These are phyloP conservation scores for Pholiota adiposa DNA, from an alignment of 1,284 basidiomycete genomes.

Conservation along the genomic window DNA sequence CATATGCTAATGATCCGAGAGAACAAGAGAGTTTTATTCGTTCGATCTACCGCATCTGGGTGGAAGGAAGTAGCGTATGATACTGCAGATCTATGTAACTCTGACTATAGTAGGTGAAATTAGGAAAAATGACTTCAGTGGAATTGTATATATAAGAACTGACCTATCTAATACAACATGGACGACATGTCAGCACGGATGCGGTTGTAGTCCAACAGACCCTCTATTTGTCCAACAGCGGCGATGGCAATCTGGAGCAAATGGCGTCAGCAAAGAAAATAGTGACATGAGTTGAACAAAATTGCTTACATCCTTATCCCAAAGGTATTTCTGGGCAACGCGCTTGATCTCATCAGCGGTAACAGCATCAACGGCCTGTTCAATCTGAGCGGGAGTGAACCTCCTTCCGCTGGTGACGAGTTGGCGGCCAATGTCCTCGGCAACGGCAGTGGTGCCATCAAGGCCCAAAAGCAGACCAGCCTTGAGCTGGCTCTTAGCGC, in stretches of 20 bases:
- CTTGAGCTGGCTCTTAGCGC: slow-evolving; percentile 98
- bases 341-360: slow-evolving; percentile 90
- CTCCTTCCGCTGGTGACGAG: slow-evolving; percentile 92
- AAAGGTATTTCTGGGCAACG: slow-evolving; percentile 95
- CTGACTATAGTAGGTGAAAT: background rate
- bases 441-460: slow-evolving; percentile 95
- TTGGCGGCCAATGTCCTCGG: slow-evolving; percentile 98
- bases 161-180: slow-evolving; percentile 62
- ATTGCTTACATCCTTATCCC: slow-evolving; percentile 87
- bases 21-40: slow-evolving; percentile 4
- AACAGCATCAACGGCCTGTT: slow-evolving; percentile 91
- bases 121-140: background rate
- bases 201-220: slow-evolving; percentile 86
- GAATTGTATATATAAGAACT: background rate
- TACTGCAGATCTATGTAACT: background rate
- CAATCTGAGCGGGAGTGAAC: slow-evolving; percentile 93
- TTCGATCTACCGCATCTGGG: slow-evolving; percentile 6
- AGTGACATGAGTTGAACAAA: too few relatives aligned
- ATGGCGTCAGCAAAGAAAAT: slow-evolving; percentile 7
- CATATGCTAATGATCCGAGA: background rate
- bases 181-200: slow-evolving; percentile 83
- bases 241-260: slow-evolving; percentile 73
- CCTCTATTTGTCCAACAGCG: slow-evolving; percentile 86
- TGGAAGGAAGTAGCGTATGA: background rate
- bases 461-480: slow-evolving; percentile 89